A percentile compares a stretch with the other conserved stretches of the same genome.
These are phyloP conservation scores for Eucalyptus viminalis DNA, from an alignment of 345 rosid species.

Conservation along the genomic window DNA sequence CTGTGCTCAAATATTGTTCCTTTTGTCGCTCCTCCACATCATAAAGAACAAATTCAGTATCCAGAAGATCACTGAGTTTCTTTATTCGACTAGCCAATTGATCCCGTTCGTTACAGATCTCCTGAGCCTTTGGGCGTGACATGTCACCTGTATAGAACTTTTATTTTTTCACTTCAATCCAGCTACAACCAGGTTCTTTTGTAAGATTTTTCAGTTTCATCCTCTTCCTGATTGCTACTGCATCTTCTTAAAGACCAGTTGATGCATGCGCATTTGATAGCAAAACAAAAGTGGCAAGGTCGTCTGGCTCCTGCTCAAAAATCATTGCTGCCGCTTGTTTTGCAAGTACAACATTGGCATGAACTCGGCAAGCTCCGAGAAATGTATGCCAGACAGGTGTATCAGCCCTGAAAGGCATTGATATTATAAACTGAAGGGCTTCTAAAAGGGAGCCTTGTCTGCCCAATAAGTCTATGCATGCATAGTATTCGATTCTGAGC, in stretches of 20 bases:
- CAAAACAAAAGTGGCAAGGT: neutral
- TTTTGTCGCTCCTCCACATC: neutral
- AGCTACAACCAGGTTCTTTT: conserved; percentile 66
- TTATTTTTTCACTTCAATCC: conserved; percentile 63
- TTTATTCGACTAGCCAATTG: neutral
- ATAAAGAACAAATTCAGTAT: neutral
- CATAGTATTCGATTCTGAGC: conserved; percentile 57
- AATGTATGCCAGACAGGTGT: conserved; percentile 41
- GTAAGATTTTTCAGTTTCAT: conserved; percentile 43
- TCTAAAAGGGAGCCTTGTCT: conserved; percentile 41
- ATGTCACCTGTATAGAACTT: conserved; percentile 52
- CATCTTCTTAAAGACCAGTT: conserved; percentile 44
- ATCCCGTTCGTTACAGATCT: neutral
- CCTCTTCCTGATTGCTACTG: conserved; percentile 30
- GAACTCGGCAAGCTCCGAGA: conserved; percentile 60
- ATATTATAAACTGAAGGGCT: conserved; percentile 36
- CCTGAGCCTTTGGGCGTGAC: conserved; percentile 7
- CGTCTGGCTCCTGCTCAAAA: conserved; percentile 16
- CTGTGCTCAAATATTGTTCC: neutral
- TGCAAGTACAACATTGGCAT: conserved; percentile 32
- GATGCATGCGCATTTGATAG: conserved; percentile 56
- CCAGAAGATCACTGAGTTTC: neutral
- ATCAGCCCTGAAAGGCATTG: conserved; percentile 40
- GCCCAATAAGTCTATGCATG: conserved; percentile 63
- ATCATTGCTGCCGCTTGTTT: conserved; percentile 36